phyloP scores from a whole-genome alignment of 495 filamentous ascomycete species.

The Parathielavia appendiculata region DNA sequence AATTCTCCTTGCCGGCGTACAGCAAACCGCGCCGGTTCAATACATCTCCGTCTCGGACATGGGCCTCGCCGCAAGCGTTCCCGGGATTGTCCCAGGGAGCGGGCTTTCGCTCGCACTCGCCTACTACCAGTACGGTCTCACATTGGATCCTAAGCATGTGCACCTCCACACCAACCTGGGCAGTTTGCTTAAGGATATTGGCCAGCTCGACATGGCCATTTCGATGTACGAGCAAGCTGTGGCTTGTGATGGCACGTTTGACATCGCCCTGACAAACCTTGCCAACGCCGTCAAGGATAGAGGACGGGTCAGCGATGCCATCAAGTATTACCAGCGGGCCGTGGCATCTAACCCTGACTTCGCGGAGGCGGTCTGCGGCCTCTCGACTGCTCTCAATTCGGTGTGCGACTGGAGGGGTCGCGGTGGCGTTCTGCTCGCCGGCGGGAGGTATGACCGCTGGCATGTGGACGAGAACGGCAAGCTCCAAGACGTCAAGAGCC shows the following conservation, averaged over 20 bases:
- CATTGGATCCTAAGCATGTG: constrained; percentile 84
- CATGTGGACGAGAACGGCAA: constrained; percentile 86
- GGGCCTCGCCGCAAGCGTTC: constrained; percentile 50
- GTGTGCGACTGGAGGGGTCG: constrained; percentile 94
- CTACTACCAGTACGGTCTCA: constrained; percentile 91
- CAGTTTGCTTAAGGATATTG: constrained; percentile 93
- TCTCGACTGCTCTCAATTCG: constrained; percentile 94
- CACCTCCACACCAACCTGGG: constrained; percentile 97
- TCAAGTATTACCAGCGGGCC: constrained; percentile 83
- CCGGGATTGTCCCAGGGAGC: constrained; percentile 78
- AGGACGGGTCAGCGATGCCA: constrained; percentile 86
- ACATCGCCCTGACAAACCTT: constrained; percentile 94
- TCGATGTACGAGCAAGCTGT: constrained; percentile 98
- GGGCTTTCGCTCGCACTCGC: constrained; percentile 83
- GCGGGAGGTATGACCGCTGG: constrained; percentile 79
- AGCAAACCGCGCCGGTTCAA: constrained; percentile 59
- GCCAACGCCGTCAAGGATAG: constrained; percentile 98
- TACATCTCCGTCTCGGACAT: constrained; percentile 24
- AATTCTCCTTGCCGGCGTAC: constrained; percentile 89
- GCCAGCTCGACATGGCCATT: constrained; percentile 84
- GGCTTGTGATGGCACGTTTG: constrained; percentile 82
- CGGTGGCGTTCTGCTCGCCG: constrained; percentile 71
- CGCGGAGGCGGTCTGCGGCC: constrained; percentile 92
- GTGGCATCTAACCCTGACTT: constrained; percentile 91
- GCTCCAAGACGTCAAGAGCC: constrained; percentile 65